Evolutionary conservation across 2,329 filamentous ascomycete species (phyloP).

Genomic region (Aureobasidium uvarum): DNA sequence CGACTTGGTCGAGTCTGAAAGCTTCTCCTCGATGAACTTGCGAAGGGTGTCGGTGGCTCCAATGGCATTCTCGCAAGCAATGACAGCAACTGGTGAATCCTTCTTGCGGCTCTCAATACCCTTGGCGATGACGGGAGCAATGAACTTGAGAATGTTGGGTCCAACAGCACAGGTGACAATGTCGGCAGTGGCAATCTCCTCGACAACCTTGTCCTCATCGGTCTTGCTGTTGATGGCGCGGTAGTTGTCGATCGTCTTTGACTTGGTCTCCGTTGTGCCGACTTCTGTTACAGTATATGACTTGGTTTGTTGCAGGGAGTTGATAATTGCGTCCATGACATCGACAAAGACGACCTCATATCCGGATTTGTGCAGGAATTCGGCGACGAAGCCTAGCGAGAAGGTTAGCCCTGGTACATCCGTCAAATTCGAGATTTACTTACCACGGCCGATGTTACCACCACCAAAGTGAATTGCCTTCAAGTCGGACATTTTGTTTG

Average conservation of each 20-base stretch:
- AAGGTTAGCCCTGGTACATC: neutral
- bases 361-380: constrained; percentile 90
- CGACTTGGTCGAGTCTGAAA: constrained; percentile 63
- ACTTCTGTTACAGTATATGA: constrained; percentile 94
- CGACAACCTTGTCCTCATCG: constrained; percentile 73
- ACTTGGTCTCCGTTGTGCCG: constrained; percentile 74
- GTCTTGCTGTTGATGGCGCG: constrained; percentile 93
- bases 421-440: neutral
- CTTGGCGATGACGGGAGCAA: constrained; percentile 93
- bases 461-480: constrained; percentile 56
- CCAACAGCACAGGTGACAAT: constrained; percentile 96
- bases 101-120: constrained; percentile 74
- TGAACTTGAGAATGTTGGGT: constrained; percentile 93
- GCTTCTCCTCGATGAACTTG: constrained; percentile 69
- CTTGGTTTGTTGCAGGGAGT: constrained; percentile 69
- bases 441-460: constrained; percentile 54
- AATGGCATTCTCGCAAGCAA: constrained; percentile 98
- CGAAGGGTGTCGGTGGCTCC: constrained; percentile 87
- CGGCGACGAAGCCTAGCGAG: constrained; percentile 69
- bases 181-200: constrained; percentile 84
- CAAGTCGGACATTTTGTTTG: constrained; percentile 38
- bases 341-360: constrained; percentile 97
- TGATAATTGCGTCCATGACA: constrained; percentile 80
- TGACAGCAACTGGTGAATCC: constrained; percentile 74
- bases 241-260: constrained; percentile 89